Evolutionary conservation across 805 yeast genomes (phyloP).

Genomic region (Ogataea glucozyma): DNA sequence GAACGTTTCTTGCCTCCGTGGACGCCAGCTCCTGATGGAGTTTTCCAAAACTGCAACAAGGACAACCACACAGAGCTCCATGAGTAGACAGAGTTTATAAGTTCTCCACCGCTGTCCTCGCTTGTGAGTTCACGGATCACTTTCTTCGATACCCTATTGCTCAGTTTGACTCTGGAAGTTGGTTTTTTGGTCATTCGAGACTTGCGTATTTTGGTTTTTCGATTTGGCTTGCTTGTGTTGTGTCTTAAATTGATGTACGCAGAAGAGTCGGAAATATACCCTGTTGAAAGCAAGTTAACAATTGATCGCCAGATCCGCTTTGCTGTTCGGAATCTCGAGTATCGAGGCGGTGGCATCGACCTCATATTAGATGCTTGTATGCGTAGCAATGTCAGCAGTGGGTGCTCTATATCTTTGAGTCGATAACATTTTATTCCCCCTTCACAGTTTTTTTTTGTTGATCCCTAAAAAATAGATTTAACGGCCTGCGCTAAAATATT

Average conservation of each 20-base stretch:
- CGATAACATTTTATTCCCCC: background rate
- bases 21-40: constrained; percentile 16
- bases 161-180: constrained; percentile 30
- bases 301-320: constrained; percentile 36
- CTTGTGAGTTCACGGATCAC: constrained; percentile 27
- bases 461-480: background rate
- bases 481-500: constrained; percentile 8
- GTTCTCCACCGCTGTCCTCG: constrained; percentile 20
- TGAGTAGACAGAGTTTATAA: constrained; percentile 21
- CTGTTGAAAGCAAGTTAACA: constrained; percentile 33
- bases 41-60: constrained; percentile 19
- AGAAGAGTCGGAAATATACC: constrained; percentile 37
- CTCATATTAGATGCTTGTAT: constrained; percentile 24
- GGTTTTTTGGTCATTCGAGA: constrained; percentile 34
- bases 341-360: constrained; percentile 40
- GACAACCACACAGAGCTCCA: constrained; percentile 24
- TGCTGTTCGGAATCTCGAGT: constrained; percentile 35
- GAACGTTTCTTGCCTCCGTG: constrained; percentile 5
- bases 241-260: constrained; percentile 27
- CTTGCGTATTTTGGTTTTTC: constrained; percentile 33
- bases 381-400: constrained; percentile 1
- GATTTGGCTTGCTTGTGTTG: constrained; percentile 24
- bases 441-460: constrained; percentile 1
- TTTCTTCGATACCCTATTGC: constrained; percentile 23
- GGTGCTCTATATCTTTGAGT: background rate